A percentile compares a stretch with the other conserved stretches of the same genome.
Evolutionary conservation across 257 asterid species (phyloP).

Genomic region (Verbascum thapsus): DNA sequence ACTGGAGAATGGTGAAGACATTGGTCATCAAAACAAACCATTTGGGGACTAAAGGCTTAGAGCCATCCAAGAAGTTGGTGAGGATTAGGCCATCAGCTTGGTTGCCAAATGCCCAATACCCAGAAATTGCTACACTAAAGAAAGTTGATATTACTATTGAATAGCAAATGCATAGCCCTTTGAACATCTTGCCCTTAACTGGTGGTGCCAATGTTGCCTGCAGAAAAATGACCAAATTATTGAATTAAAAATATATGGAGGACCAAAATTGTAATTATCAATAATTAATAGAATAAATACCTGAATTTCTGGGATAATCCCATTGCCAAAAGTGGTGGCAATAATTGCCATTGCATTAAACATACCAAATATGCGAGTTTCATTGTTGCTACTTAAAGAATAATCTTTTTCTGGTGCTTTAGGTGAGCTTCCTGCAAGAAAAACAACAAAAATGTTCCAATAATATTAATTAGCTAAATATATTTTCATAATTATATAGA

Average conservation of each 20-base stretch:
- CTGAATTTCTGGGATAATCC: constrained; percentile 93
- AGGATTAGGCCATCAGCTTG: constrained; percentile 56
- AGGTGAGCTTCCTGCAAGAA: constrained; percentile 78
- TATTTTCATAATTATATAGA: background rate
- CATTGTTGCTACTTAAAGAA: constrained; percentile 41
- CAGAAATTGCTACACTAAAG: constrained; percentile 82
- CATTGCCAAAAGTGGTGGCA: constrained; percentile 93
- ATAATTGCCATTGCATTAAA: constrained; percentile 83
- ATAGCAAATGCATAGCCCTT: constrained; percentile 82
- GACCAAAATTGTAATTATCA: no score
- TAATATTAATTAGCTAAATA: no score
- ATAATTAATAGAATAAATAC: constrained; percentile 25
- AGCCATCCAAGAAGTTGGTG: constrained; percentile 62
- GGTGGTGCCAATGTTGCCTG: constrained; percentile 92
- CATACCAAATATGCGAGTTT: constrained; percentile 59
- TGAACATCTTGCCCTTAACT: constrained; percentile 91
- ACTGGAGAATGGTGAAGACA: constrained; percentile 74
- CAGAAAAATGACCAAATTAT: no score
- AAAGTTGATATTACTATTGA: constrained; percentile 55
- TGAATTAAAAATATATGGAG: no score
- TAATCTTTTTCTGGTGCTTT: constrained; percentile 72
- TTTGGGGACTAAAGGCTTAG: constrained; percentile 59
- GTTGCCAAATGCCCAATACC: constrained; percentile 94
- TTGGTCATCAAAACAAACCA: constrained; percentile 74
- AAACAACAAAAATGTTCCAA: background rate